phyloP scores from a whole-genome alignment of 768 basidiomycete species.

The Mycena galericulata region DNA sequence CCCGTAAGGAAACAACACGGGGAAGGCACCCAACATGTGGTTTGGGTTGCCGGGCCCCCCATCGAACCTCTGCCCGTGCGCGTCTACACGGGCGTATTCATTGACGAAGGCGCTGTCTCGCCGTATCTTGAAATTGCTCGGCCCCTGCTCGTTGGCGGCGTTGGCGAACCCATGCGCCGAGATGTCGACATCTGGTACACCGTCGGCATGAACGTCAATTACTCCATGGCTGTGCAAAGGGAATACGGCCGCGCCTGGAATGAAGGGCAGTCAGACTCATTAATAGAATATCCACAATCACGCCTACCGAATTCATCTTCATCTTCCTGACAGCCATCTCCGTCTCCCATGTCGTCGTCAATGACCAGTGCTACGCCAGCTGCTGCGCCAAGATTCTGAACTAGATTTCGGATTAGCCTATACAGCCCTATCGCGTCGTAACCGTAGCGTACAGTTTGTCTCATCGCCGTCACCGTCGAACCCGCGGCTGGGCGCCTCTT shows the following conservation, averaged over 20 bases:
- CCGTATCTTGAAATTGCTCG: conserved; percentile 19
- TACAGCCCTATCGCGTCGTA: neutral
- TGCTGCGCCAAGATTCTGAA: no score
- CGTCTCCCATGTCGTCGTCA: no score
- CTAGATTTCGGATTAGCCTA: no score
- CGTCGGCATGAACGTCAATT: neutral
- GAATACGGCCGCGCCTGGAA: no score
- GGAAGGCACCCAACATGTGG: conserved; percentile 45
- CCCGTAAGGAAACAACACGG: conserved; percentile 54
- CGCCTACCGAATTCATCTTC: neutral
- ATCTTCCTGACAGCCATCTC: no score
- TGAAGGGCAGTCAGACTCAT: neutral
- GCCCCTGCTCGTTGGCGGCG: neutral
- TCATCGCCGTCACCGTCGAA: conserved; percentile 1
- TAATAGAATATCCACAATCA: neutral
- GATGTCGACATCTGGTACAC: neutral
- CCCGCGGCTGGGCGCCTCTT: neutral
- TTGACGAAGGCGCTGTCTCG: conserved; percentile 42
- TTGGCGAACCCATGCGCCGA: conserved; percentile 18
- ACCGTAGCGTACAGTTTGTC: no score
- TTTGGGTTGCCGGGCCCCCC: conserved; percentile 42
- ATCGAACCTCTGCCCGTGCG: conserved; percentile 24
- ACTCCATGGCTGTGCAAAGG: conserved; percentile 8
- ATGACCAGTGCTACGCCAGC: neutral
- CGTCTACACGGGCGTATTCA: conserved; percentile 40